Base-by-base conservation (phyloP, 225 moss, liverwort and hornwort genomes). In the Sphagnum tenellum region DNA sequence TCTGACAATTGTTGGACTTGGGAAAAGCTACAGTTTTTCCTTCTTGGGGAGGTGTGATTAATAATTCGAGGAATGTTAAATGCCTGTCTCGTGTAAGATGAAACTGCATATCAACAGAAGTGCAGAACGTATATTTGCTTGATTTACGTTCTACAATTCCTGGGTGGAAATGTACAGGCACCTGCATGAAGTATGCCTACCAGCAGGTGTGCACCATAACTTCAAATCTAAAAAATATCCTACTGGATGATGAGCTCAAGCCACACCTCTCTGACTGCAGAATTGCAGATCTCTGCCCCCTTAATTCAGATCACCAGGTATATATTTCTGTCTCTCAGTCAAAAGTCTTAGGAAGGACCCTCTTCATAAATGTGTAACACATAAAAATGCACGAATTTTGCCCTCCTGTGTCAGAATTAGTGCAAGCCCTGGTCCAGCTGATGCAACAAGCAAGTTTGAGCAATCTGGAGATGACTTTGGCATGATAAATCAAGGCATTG, bases 361-460 rank as follows among this genome's bases (percentile, higher is more conserved):
- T 52, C 29, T 29, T 6, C 7, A 50, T 56, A 50, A 6, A 7
- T 49, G 13, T 13, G 6, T 13, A 29, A 29, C 29, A 29, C 29
- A 44, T 0, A 5, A 8, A 4, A 5, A 7, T 12, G 69, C 89
- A 87, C 0, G 89, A 90, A 70, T 90, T 90, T 64, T 85, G 89
- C 57, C 89, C 89, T 0, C 89, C 89, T 3, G 88, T 90, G 88
- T 90, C 89, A 61, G 89, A 90, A 77, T 87, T 90, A 50, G 85
- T 85, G 61, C 89, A 90, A 77, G 74, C 89, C 7, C 70, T 90
- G 62, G 89, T 90, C 67, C 75, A 85, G 46, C 77, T 90, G 67
- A 90, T 90, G 89, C 89, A 90, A 74, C 87, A 87, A 6, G 89
- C 89, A 48, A 90, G 87, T 54, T 66, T 90, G 67, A 90, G 75